phyloP scores from a whole-genome alignment of 2,329 filamentous ascomycete genomes.

The Neoscytalidium dimidiatum region DNA sequence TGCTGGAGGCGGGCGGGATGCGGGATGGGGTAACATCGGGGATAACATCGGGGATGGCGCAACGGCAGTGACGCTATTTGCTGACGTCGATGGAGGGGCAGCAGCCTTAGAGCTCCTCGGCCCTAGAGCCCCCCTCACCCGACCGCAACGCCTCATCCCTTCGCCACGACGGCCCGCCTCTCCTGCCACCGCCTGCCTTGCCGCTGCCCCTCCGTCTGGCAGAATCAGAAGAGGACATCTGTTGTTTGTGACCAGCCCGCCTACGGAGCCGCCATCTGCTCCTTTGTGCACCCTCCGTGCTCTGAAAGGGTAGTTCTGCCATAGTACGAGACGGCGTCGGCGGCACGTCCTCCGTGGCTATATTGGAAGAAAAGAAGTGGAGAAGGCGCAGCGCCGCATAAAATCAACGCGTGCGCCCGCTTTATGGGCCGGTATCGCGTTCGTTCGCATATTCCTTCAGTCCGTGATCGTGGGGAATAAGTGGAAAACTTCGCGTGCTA shows the following conservation, averaged over 20 bases:
- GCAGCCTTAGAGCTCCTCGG: too few species aligned
- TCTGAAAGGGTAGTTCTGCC: neutral
- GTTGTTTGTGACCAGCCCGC: neutral
- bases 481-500: neutral
- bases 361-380: constrained; percentile 18
- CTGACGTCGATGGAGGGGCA: constrained; percentile 14
- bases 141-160: neutral
- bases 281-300: constrained; percentile 7
- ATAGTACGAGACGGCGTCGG: constrained; percentile 31
- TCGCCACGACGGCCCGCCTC: constrained; percentile 17
- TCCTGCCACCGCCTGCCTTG: constrained; percentile 18
- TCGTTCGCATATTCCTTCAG: neutral
- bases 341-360: constrained; percentile 37
- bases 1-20: neutral
- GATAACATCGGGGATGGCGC: too few species aligned
- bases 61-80: neutral
- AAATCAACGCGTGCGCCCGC: neutral
- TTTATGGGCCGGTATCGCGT: neutral
- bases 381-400: neutral
- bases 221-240: neutral
- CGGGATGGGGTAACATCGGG: neutral
- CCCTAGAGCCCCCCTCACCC: neutral
- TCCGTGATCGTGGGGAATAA: neutral
- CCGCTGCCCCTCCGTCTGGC: neutral
- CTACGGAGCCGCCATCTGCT: neutral